Conservation (phyloP, 352 stramenopile genomes). For the Blastocystis sp. region DNA sequence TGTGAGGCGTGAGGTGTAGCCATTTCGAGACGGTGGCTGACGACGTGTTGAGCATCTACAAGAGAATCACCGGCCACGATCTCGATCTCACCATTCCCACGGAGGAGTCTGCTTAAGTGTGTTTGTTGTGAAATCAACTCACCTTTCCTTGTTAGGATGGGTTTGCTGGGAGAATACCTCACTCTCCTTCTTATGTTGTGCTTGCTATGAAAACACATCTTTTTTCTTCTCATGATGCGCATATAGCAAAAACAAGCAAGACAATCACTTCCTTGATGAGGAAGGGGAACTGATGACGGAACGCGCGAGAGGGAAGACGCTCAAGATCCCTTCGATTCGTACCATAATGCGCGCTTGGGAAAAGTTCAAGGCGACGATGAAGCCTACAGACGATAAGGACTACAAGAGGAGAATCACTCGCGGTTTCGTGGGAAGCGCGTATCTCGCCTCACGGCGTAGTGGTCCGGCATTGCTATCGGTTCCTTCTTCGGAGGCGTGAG, state of each 20-base stretch:
- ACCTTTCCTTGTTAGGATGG: too few relatives aligned
- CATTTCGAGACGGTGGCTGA: conserved; percentile 95
- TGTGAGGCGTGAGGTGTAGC: conserved; percentile 70
- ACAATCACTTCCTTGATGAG: too few relatives aligned
- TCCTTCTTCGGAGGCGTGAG: conserved; percentile 37
- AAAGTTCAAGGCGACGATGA: conserved; percentile 61
- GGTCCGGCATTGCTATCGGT: conserved; percentile 17
- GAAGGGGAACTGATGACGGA: neutral
- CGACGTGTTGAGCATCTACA: conserved; percentile 93
- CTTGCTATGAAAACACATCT: too few relatives aligned
- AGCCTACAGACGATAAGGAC: conserved; percentile 35
- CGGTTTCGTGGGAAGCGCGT: conserved; percentile 12
- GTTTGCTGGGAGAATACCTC: too few relatives aligned
- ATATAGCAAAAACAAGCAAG: too few relatives aligned
- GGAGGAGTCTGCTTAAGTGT: conserved; percentile 10
- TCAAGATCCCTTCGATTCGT: neutral
- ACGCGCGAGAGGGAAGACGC: neutral
- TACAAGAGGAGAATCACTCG: conserved; percentile 52
- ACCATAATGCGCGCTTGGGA: conserved; percentile 47
- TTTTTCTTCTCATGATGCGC: too few relatives aligned
- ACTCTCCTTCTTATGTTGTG: too few relatives aligned
- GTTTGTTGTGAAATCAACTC: neutral
- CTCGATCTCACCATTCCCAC: conserved; percentile 84
- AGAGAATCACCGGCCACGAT: conserved; percentile 91
- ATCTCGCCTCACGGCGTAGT: neutral